Percentiles rank a stretch among this genome's conserved stretches.
phyloP scores from a whole-genome alignment of 176 grass and related monocot species.

The Bromus sterilis region DNA sequence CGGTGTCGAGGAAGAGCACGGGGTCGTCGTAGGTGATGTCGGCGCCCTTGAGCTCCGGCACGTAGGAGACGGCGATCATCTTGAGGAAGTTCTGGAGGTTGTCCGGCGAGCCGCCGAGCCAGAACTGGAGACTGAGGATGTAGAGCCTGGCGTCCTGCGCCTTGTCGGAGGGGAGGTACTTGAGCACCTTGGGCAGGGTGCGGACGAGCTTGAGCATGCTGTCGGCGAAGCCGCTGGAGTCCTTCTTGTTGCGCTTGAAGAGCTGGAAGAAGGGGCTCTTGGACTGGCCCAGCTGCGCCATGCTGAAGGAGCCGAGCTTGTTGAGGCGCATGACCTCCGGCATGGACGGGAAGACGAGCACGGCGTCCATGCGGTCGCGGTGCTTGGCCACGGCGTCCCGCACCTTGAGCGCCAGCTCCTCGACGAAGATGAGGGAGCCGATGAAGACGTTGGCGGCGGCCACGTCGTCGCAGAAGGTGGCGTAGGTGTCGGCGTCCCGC shows the following conservation, averaged over 20 bases:
- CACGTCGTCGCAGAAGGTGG: constrained; percentile 73
- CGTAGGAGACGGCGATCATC: constrained; percentile 84
- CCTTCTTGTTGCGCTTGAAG: constrained; percentile 93
- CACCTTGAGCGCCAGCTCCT: constrained; percentile 97
- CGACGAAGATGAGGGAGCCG: constrained; percentile 98
- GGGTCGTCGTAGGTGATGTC: constrained; percentile 79
- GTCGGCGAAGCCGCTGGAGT: constrained; percentile 77
- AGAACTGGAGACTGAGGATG: constrained; percentile 99
- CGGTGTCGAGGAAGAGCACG: constrained; percentile 82
- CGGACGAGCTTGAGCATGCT: constrained; percentile 99
- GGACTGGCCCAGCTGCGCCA: constrained; percentile 97
- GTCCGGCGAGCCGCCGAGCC: constrained; percentile 92
- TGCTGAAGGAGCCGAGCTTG: constrained; percentile 98
- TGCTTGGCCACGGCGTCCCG: constrained; percentile 59
- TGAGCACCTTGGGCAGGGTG: constrained; percentile 96
- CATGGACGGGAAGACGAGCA: constrained; percentile 98
- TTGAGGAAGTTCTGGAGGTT: constrained; percentile 98
- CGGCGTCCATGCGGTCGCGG: constrained; percentile 88
- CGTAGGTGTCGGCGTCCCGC: constrained; percentile 65
- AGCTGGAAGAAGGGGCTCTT: constrained; percentile 99
- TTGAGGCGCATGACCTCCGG: constrained; percentile 99
- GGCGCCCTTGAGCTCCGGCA: constrained; percentile 53
- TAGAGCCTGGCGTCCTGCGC: constrained; percentile 95
- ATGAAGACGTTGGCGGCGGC: constrained; percentile 90
- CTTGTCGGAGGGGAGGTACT: constrained; percentile 98